These are phyloP conservation scores for Boletus insuetus DNA, from an alignment of 768 basidiomycete genomes.

Conservation along the genomic window DNA sequence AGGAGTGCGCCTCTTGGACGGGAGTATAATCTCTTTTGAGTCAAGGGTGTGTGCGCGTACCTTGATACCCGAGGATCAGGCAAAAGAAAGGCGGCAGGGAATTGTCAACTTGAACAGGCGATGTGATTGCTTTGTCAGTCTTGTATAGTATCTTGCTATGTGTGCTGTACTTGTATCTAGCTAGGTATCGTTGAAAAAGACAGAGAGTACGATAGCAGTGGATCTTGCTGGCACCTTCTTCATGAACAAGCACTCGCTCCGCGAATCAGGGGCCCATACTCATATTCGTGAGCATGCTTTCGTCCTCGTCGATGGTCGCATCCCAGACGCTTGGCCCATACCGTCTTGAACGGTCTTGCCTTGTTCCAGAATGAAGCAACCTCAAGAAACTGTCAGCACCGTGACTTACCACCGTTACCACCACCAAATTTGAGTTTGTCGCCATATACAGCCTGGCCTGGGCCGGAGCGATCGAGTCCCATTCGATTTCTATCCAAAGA, in stretches of 20 bases:
- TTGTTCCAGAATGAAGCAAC: constrained; percentile 25
- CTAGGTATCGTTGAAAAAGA: background rate
- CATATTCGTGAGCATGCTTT: constrained; percentile 18
- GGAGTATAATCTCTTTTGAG: background rate
- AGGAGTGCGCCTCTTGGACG: constrained; percentile 7
- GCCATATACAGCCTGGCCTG: constrained; percentile 88
- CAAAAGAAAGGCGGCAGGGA: no score
- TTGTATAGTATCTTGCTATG: constrained; percentile 8
- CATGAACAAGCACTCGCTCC: constrained; percentile 23
- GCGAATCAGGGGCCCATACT: constrained; percentile 18
- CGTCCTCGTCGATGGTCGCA: constrained; percentile 12
- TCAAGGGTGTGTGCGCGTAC: no score
- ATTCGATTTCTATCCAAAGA: constrained; percentile 91
- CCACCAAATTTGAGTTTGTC: constrained; percentile 95
- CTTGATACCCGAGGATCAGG: no score
- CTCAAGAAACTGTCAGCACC: background rate
- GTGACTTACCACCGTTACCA: constrained; percentile 54
- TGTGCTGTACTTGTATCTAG: background rate
- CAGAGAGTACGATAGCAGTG: background rate
- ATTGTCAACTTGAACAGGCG: background rate
- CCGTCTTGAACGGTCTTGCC: constrained; percentile 95
- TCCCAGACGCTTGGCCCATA: constrained; percentile 87
- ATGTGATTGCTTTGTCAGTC: background rate
- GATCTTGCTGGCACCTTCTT: background rate
- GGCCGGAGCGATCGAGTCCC: constrained; percentile 47